Percentiles rank a stretch among this genome's conserved stretches.
Evolutionary conservation across 164 flowering plant species (phyloP).

Genomic region (Chimonanthus salicifolius): DNA sequence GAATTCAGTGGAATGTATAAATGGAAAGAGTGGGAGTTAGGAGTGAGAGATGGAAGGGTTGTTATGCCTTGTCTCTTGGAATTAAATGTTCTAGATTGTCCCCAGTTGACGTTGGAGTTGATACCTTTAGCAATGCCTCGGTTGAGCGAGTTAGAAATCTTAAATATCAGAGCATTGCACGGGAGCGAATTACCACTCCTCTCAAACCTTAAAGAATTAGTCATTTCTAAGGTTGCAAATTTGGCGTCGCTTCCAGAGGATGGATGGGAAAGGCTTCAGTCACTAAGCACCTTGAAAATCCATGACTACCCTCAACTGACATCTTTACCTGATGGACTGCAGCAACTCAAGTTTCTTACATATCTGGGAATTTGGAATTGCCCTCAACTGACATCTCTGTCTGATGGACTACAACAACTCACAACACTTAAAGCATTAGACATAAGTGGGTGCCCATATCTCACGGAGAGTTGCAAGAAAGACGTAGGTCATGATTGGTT

Average conservation of each 20-base stretch:
- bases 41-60: not conserved
- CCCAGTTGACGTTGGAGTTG: constrained; percentile 8
- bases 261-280: not conserved
- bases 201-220: not conserved
- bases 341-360: not conserved
- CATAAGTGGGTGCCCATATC: not conserved
- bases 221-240: not conserved
- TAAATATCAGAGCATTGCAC: not conserved
- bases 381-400: too few relatives aligned
- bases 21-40: constrained; percentile 3
- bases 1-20: not conserved
- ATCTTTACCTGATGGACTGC: not conserved
- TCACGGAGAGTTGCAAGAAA: too few relatives aligned
- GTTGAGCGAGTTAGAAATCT: not conserved
- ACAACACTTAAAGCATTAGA: too few relatives aligned
- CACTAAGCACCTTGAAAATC: not conserved
- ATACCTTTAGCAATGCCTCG: not conserved
- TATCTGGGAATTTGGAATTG: not conserved
- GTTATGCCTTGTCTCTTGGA: not conserved
- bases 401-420: too few relatives aligned
- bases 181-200: constrained; percentile 25
- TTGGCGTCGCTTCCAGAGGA: not conserved
- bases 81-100: not conserved
- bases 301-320: not conserved
- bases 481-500: too few relatives aligned